phyloP scores from a whole-genome alignment of 306 rosid species.

The Lotus japonicus region DNA sequence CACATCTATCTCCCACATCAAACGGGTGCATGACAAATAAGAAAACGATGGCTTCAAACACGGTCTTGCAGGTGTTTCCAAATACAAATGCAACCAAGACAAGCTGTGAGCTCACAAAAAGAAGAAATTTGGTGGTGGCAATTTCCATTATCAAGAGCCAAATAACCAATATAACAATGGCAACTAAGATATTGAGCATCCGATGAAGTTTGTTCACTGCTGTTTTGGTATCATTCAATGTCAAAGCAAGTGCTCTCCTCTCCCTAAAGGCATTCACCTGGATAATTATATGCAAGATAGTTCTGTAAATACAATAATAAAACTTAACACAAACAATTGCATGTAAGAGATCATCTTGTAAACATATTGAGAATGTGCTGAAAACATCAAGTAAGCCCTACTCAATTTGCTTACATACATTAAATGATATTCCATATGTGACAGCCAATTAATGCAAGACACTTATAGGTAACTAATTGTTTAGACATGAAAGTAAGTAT shows the following conservation, averaged over 20 bases:
- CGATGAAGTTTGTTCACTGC: slow-evolving; percentile 85
- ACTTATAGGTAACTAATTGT: neutral
- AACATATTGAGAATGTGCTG: too few species aligned
- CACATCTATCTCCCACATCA: slow-evolving; percentile 96
- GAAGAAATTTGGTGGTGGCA: slow-evolving; percentile 64
- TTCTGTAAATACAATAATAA: neutral
- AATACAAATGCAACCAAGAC: slow-evolving; percentile 81
- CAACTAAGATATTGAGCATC: slow-evolving; percentile 64
- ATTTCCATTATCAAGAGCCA: slow-evolving; percentile 75
- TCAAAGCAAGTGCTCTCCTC: slow-evolving; percentile 88
- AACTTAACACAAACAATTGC: neutral
- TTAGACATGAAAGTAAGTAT: neutral
- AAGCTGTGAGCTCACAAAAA: slow-evolving; percentile 72
- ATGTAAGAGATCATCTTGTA: too few species aligned
- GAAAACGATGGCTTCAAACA: slow-evolving; percentile 80
- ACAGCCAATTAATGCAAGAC: too few species aligned
- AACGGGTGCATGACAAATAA: slow-evolving; percentile 89
- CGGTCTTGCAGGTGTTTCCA: slow-evolving; percentile 89
- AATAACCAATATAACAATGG: slow-evolving; percentile 42
- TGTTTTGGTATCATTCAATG: slow-evolving; percentile 91
- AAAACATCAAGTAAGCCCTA: neutral
- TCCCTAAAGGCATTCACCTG: slow-evolving; percentile 92
- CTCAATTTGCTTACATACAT: neutral
- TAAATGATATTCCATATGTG: neutral
- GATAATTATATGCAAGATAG: slow-evolving; percentile 8